These are phyloP conservation scores for Leccinum subrobustum DNA, from an alignment of 1,284 basidiomycete genomes.

Conservation along the genomic window DNA sequence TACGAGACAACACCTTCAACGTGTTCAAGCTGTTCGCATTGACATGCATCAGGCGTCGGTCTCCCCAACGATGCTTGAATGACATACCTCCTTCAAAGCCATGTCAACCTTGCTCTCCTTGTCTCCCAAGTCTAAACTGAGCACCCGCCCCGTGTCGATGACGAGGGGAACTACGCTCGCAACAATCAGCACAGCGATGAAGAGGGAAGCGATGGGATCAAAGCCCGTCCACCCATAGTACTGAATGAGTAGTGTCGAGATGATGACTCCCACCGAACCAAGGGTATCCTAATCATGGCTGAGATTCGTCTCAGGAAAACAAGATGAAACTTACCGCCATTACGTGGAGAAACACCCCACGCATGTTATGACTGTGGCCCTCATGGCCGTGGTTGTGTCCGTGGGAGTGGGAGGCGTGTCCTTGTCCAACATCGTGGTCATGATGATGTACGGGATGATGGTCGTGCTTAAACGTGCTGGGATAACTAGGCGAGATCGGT, in stretches of 20 bases:
- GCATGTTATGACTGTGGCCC: constrained; percentile 97
- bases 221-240: constrained; percentile 99
- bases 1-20: constrained; percentile 84
- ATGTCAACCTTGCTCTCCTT: constrained; percentile 64
- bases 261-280: constrained; percentile 97
- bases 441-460: constrained; percentile 36
- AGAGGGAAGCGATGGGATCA: constrained; percentile 96
- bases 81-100: constrained; percentile 73
- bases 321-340: constrained; percentile 57
- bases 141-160: constrained; percentile 86
- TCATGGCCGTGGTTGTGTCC: constrained; percentile 58
- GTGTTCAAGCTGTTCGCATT: constrained; percentile 44
- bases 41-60: constrained; percentile 28
- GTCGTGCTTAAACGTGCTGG: constrained; percentile 34
- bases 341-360: too few species aligned
- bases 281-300: constrained; percentile 65
- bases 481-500: constrained; percentile 35
- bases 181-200: constrained; percentile 94
- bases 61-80: neutral
- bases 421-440: constrained; percentile 36
- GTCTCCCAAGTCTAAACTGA: constrained; percentile 83
- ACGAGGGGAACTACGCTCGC: constrained; percentile 95
- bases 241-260: constrained; percentile 94
- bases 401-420: constrained; percentile 44
- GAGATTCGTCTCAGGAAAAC: constrained; percentile 10